Percentiles rank a stretch among this genome's conserved stretches.
These are phyloP conservation scores for Escovopsis sp. DNA, from an alignment of 2,329 filamentous ascomycete species.

Conservation along the genomic window DNA sequence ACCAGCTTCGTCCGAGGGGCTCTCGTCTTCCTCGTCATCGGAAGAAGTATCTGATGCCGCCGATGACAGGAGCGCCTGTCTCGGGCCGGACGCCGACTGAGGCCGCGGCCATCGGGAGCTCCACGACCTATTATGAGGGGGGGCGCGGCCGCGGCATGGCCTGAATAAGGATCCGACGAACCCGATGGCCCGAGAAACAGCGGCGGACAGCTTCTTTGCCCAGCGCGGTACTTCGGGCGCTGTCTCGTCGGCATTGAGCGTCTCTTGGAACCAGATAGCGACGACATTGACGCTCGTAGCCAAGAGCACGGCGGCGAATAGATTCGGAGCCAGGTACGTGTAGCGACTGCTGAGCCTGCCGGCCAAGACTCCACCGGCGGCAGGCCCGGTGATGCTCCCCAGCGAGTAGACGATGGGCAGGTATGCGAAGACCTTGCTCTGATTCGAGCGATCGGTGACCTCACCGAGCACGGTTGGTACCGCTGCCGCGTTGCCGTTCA, in stretches of 20 bases:
- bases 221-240: slow-evolving; percentile 19
- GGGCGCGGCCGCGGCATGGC: slow-evolving; percentile 7
- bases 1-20: slow-evolving; percentile 3
- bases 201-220: slow-evolving; percentile 16
- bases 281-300: slow-evolving; percentile 58
- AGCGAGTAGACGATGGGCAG: slow-evolving; percentile 92
- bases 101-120: slow-evolving; percentile 23
- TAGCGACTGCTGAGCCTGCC: slow-evolving; percentile 46
- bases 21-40: slow-evolving; percentile 12
- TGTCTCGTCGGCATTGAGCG: slow-evolving; percentile 25
- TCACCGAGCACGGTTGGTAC: slow-evolving; percentile 90
- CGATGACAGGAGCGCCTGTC: slow-evolving; percentile 16
- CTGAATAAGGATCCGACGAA: slow-evolving; percentile 8
- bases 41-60: slow-evolving; percentile 6
- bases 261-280: slow-evolving; percentile 76
- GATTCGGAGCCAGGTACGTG: slow-evolving; percentile 75
- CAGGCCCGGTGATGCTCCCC: slow-evolving; percentile 82
- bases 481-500: slow-evolving; percentile 90
- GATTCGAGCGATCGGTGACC: slow-evolving; percentile 88
- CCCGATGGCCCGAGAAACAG: not conserved
- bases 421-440: slow-evolving; percentile 86
- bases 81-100: slow-evolving; percentile 7
- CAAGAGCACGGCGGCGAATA: slow-evolving; percentile 61
- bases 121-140: slow-evolving; percentile 20
- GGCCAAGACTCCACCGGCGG: slow-evolving; percentile 76